Percentiles rank a stretch among this genome's conserved stretches.
Evolutionary conservation across 2,329 filamentous ascomycete species (phyloP).

Genomic region (Cercospora janseana): DNA sequence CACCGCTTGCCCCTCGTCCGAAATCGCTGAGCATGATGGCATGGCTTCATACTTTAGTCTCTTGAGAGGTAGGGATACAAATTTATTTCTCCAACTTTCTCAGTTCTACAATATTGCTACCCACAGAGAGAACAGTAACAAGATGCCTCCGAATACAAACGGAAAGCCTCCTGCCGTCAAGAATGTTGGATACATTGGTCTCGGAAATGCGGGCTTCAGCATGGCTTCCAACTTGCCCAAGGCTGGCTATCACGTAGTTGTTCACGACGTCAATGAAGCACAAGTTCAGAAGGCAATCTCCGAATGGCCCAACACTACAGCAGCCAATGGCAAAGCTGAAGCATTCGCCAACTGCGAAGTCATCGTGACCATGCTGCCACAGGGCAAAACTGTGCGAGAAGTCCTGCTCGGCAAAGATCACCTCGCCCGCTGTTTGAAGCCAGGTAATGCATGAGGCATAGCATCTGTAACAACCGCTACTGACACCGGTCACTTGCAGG

Average conservation of each 20-base stretch:
- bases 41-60: not conserved
- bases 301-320: slow-evolving; percentile 34
- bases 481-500: slow-evolving; percentile 20
- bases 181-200: slow-evolving; percentile 38
- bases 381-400: slow-evolving; percentile 39
- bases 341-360: slow-evolving; percentile 38
- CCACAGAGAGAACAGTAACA: not conserved
- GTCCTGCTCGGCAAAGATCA: slow-evolving; percentile 35
- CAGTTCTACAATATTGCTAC: not conserved
- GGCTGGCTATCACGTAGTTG: slow-evolving; percentile 36
- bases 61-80: not conserved
- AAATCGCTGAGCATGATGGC: slow-evolving; percentile 5
- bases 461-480: not conserved
- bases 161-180: slow-evolving; percentile 23
- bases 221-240: slow-evolving; percentile 39
- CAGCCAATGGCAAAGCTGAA: slow-evolving; percentile 28
- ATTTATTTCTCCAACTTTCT: not conserved
- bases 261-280: slow-evolving; percentile 35
- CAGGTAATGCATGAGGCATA: slow-evolving; percentile 14
- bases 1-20: slow-evolving; percentile 7
- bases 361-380: slow-evolving; percentile 40
- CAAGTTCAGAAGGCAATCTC: slow-evolving; percentile 29
- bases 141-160: slow-evolving; percentile 22
- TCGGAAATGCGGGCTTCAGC: slow-evolving; percentile 38
- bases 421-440: slow-evolving; percentile 34